These are phyloP conservation scores for Colletotrichum euphorbiae DNA, from an alignment of 2,329 filamentous ascomycete species.

Conservation along the genomic window DNA sequence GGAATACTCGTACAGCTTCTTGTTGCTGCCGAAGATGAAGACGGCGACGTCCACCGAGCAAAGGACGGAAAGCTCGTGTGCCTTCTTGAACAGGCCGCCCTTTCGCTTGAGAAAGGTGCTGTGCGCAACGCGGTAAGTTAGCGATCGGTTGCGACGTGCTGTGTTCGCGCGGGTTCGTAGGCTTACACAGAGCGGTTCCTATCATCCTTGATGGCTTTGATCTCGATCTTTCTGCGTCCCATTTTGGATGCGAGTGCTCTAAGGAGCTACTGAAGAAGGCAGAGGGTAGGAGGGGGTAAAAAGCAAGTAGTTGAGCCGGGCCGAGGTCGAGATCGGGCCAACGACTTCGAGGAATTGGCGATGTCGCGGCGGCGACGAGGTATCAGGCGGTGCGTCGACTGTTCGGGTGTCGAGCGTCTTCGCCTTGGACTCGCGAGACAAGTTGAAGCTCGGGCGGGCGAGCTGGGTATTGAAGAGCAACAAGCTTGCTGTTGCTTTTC, in stretches of 20 bases:
- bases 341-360: slow-evolving; percentile 22
- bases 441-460: slow-evolving; percentile 26
- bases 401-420: neutral
- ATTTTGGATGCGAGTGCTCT: slow-evolving; percentile 62
- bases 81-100: slow-evolving; percentile 99
- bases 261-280: slow-evolving; percentile 6
- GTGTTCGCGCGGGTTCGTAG: neutral
- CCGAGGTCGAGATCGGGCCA: slow-evolving; percentile 10
- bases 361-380: slow-evolving; percentile 31
- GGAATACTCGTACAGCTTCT: slow-evolving; percentile 98
- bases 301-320: slow-evolving; percentile 2
- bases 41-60: slow-evolving; percentile 99
- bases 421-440: slow-evolving; percentile 16
- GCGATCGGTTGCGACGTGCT: neutral
- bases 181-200: slow-evolving; percentile 96
- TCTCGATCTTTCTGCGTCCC: slow-evolving; percentile 99
- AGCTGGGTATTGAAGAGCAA: slow-evolving; percentile 26
- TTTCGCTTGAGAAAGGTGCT: slow-evolving; percentile 99
- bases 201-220: slow-evolving; percentile 99
- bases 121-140: slow-evolving; percentile 38
- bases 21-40: slow-evolving; percentile 98
- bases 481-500: slow-evolving; percentile 37
- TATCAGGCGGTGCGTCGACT: slow-evolving; percentile 36
- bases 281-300: neutral
- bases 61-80: slow-evolving; percentile 96